These are phyloP conservation scores for Psilocybe cubensis DNA, from an alignment of 768 basidiomycete genomes.

Conservation along the genomic window DNA sequence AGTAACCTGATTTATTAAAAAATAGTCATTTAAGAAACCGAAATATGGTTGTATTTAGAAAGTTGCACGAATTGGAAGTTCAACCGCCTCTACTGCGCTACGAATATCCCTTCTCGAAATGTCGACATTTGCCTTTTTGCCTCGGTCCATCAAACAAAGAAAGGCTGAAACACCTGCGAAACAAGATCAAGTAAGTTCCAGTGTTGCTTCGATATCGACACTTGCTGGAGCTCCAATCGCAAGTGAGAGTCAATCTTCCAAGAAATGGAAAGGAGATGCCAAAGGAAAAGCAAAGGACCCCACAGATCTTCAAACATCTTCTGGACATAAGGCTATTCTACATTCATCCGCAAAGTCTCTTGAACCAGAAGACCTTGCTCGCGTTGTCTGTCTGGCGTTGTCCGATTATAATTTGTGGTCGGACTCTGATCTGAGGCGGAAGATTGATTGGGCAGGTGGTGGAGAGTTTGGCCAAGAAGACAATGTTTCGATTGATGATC, in stretches of 20 bases:
- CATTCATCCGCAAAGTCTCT: neutral
- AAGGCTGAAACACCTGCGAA: conserved; percentile 5
- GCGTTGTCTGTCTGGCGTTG: conserved; percentile 61
- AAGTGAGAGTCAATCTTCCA: conserved; percentile 10
- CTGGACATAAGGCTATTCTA: neutral
- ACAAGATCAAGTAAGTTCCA: conserved; percentile 15
- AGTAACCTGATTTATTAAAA: no score
- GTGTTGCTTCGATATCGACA: neutral
- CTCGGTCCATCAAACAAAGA: conserved; percentile 26
- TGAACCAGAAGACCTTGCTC: conserved; percentile 48
- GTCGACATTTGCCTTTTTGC: conserved; percentile 29
- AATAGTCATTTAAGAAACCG: no score
- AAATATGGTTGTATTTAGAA: no score
- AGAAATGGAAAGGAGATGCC: neutral
- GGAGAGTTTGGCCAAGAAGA: conserved; percentile 29
- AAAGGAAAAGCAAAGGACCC: conserved; percentile 11
- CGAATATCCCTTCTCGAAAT: neutral
- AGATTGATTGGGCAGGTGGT: conserved; percentile 36
- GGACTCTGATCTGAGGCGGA: conserved; percentile 55
- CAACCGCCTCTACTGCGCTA: neutral
- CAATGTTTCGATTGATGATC: conserved; percentile 43
- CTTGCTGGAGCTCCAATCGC: conserved; percentile 11
- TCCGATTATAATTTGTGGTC: conserved; percentile 74
- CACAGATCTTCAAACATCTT: neutral
- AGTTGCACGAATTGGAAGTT: neutral